Evolutionary conservation across 495 filamentous ascomycete species (phyloP).

Genomic region (Mycothermus thermophilus): DNA sequence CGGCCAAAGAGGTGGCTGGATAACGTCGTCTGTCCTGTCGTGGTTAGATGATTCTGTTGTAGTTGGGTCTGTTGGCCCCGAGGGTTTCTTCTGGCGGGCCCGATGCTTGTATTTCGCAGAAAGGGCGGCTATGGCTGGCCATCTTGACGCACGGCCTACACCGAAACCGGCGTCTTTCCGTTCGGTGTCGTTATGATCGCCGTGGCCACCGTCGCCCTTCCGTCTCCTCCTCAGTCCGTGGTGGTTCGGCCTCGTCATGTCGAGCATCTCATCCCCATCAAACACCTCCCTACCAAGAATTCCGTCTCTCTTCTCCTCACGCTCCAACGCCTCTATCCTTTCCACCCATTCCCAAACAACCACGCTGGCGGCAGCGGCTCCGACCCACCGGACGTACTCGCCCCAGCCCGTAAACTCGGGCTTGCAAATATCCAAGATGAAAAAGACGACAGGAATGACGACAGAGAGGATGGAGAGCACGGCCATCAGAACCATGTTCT

Average conservation of each 20-base stretch:
- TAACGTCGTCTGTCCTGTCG: conserved; percentile 20
- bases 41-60: conserved; percentile 15
- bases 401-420: conserved; percentile 87
- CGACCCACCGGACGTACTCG: conserved; percentile 95
- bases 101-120: conserved; percentile 28
- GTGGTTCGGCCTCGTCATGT: conserved; percentile 53
- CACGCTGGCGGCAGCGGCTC: conserved; percentile 87
- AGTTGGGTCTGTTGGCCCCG: conserved; percentile 10
- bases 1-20: conserved; percentile 38
- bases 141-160: conserved; percentile 8
- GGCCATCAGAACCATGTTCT: conserved; percentile 78
- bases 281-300: conserved; percentile 90
- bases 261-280: conserved; percentile 92
- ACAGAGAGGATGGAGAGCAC: conserved; percentile 64
- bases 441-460: conserved; percentile 86
- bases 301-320: conserved; percentile 91
- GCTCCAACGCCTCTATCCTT: conserved; percentile 89
- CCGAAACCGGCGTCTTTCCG: conserved; percentile 7
- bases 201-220: conserved; percentile 17
- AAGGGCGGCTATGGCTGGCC: conserved; percentile 34
- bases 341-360: conserved; percentile 99
- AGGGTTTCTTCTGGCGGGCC: conserved; percentile 11
- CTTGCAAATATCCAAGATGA: conserved; percentile 82
- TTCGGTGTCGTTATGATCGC: conserved; percentile 4
- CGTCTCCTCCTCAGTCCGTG: conserved; percentile 23